These are phyloP conservation scores for Lachnellula occidentalis DNA, from an alignment of 2,329 filamentous ascomycete genomes.

Conservation along the genomic window DNA sequence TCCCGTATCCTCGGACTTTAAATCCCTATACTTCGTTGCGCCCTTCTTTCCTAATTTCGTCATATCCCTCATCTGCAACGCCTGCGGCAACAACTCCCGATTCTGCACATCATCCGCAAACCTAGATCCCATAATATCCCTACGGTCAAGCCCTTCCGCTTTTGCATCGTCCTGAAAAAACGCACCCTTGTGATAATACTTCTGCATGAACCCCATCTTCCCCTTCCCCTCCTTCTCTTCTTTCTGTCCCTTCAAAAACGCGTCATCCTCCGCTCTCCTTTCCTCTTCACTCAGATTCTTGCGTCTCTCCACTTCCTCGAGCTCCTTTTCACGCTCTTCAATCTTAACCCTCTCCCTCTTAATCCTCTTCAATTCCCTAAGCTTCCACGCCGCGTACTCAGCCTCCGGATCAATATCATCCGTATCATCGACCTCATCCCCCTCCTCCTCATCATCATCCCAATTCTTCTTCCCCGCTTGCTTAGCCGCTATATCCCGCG, in stretches of 20 bases:
- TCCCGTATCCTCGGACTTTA: conserved; percentile 86
- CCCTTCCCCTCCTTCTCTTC: conserved; percentile 55
- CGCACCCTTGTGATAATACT: conserved; percentile 94
- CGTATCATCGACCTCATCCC: conserved; percentile 78
- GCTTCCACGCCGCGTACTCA: conserved; percentile 87
- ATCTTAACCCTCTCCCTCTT: conserved; percentile 83
- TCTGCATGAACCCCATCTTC: conserved; percentile 86
- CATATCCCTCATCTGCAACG: conserved; percentile 89
- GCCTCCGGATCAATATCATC: conserved; percentile 83
- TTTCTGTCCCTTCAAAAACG: conserved; percentile 64
- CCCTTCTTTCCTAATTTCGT: conserved; percentile 91
- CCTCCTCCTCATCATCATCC: conserved; percentile 66
- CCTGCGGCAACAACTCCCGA: conserved; percentile 79
- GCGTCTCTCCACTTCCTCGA: conserved; percentile 82
- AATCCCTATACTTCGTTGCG: conserved; percentile 81
- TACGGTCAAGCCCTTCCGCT: conserved; percentile 67
- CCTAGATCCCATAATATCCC: conserved; percentile 79
- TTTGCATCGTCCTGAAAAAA: conserved; percentile 84
- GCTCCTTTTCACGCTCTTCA: conserved; percentile 75
- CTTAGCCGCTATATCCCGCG: conserved; percentile 70
- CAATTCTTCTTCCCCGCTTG: conserved; percentile 76
- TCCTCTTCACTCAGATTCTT: conserved; percentile 83
- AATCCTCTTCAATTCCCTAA: conserved; percentile 83
- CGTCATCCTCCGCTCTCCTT: conserved; percentile 77
- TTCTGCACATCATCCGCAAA: conserved; percentile 82